phyloP scores from a whole-genome alignment of 2,329 filamentous ascomycete genomes.

The Sclerotinia subarctica region DNA sequence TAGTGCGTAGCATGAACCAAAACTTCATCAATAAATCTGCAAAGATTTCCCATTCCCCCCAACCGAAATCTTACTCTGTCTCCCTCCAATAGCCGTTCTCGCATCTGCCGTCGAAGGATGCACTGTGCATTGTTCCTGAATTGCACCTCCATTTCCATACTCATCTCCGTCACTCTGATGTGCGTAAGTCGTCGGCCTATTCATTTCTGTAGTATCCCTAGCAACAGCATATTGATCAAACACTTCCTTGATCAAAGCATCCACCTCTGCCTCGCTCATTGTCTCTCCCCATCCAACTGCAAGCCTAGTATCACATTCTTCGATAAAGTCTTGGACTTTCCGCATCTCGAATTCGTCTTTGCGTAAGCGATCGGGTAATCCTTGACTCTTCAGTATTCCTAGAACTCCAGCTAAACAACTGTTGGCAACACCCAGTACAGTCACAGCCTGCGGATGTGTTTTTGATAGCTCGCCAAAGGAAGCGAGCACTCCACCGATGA shows the following conservation, averaged over 20 bases:
- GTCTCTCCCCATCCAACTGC: slow-evolving; percentile 31
- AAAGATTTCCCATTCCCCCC: slow-evolving; percentile 16
- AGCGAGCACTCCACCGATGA: slow-evolving; percentile 48
- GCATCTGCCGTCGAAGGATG: background rate
- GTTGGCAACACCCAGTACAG: slow-evolving; percentile 59
- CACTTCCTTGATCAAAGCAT: slow-evolving; percentile 29
- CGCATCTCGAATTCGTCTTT: slow-evolving; percentile 48
- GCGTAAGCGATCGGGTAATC: slow-evolving; percentile 47
- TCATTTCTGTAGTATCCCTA: slow-evolving; percentile 35
- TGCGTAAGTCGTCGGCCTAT: slow-evolving; percentile 31
- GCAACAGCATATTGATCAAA: slow-evolving; percentile 34
- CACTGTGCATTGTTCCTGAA: background rate
- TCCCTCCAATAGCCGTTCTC: slow-evolving; percentile 1
- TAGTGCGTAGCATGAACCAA: no score
- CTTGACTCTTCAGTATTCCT: slow-evolving; percentile 53
- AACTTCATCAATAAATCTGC: slow-evolving; percentile 11
- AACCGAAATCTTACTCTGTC: slow-evolving; percentile 15
- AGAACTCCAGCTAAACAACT: slow-evolving; percentile 61
- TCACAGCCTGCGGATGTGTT: slow-evolving; percentile 51
- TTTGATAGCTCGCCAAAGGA: slow-evolving; percentile 47
- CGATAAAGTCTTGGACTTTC: slow-evolving; percentile 51
- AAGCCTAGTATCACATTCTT: slow-evolving; percentile 50
- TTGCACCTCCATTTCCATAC: background rate
- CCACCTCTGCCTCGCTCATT: slow-evolving; percentile 27
- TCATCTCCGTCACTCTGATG: slow-evolving; percentile 46